Evolutionary conservation across 75 land plant genomes (phyloP), one percentile per base, ranked within the genome.

Genomic region (Isoetes taiwanensis): DNA sequence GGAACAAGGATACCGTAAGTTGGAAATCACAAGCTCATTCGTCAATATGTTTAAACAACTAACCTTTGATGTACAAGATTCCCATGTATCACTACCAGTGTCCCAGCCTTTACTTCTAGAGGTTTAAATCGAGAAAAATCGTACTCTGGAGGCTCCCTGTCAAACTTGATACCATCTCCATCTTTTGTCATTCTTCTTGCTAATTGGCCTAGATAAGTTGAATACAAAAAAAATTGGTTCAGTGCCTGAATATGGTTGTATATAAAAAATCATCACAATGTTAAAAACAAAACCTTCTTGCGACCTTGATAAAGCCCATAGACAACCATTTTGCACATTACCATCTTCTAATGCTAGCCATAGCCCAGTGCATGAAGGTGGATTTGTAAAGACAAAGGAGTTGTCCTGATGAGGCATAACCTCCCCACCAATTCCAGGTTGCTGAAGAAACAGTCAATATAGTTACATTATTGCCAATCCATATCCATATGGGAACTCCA

Each of bases 351-450:
- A 62, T 33, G 99, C 99, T 28, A 89, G 39, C 96, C 96, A 94
- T 31, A 94, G 66, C 12, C 86, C 99, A 2, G 78, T 78, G 62
- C 88, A 81, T 19, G 97, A 80, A 39, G 71, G 50, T 39, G 97
- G 97, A 34, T 83, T 80, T 61, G 94, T 83, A 41, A 73, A 74
- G 19, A 90, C 62, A 60, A 90, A 90, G 37, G 85, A 77, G 62
- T 83, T 90, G 62, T 90, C 94, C 50, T 94, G 96, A 67, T 94
- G 99, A 12, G 99, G 90, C 43, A 80, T 80, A 3, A 93, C 99
- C 63, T 84, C 99, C 53, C 96, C 96, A n/a, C 96, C 99, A 67
- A 94, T 94, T 11, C 96, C 99, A 35, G 99, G 99, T 94, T 94
- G 99, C 99, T 89, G 76, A n/a, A n/a, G n/a, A n/a, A n/a, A n/a